Percentiles rank a stretch among this genome's conserved stretches.
Conservation (phyloP, 2,329 filamentous ascomycete genomes). For the Pseudogymnoascus sp. region DNA sequence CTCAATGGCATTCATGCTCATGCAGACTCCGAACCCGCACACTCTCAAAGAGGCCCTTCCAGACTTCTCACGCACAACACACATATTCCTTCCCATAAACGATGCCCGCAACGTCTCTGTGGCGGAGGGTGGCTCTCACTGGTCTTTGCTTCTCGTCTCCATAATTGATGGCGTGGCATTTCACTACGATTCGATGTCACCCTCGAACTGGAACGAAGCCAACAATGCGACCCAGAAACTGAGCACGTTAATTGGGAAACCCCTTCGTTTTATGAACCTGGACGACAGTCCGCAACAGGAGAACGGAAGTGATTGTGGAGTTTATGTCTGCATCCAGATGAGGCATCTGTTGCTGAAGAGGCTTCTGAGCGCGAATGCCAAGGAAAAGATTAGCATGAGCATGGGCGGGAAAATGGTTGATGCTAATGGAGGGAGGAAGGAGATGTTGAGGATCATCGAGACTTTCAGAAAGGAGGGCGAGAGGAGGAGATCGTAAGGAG, state of each 20-base stretch:
- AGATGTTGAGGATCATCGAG: constrained; percentile 87
- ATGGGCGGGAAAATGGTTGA: constrained; percentile 80
- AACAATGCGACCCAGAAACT: constrained; percentile 62
- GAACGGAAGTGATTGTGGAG: constrained; percentile 87
- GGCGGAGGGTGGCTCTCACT: constrained; percentile 88
- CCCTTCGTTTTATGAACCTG: constrained; percentile 69
- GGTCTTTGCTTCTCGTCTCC: constrained; percentile 86
- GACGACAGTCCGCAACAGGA: constrained; percentile 83
- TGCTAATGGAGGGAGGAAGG: constrained; percentile 69
- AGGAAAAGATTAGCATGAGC: constrained; percentile 89
- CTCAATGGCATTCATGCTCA: constrained; percentile 85
- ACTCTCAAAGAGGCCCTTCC: constrained; percentile 62
- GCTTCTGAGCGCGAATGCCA: constrained; percentile 68
- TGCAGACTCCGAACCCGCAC: constrained; percentile 57
- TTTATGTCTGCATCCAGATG: constrained; percentile 95
- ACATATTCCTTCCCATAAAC: constrained; percentile 94
- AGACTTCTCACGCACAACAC: constrained; percentile 70
- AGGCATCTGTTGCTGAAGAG: constrained; percentile 81
- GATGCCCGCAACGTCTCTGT: constrained; percentile 68
- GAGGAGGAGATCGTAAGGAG: constrained; percentile 66
- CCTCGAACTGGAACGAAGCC: constrained; percentile 68
- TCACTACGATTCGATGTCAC: constrained; percentile 85
- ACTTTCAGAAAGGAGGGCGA: constrained; percentile 80
- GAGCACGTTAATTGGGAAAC: constrained; percentile 55
- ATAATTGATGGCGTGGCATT: constrained; percentile 86